Conservation (phyloP, 148 eudicot genomes). For the Agrostemma githago region DNA sequence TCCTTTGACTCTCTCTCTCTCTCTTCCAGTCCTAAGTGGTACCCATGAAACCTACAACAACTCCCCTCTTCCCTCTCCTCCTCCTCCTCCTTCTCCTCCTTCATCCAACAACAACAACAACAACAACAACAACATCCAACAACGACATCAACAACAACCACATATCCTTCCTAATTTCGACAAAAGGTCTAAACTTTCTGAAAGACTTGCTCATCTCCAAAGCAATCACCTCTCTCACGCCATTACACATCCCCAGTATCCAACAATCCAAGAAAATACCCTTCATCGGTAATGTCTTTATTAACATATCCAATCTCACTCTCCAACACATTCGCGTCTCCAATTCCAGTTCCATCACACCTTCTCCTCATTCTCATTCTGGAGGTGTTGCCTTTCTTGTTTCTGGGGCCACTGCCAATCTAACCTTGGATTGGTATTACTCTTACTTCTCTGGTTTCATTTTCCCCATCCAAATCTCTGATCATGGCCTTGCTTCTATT, state of each 20-base stretch:
- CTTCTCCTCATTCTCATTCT: conserved; percentile 49
- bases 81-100: conserved; percentile 12
- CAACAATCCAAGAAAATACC: conserved; percentile 51
- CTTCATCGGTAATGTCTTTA: conserved; percentile 49
- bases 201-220: conserved; percentile 57
- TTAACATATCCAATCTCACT: conserved; percentile 47
- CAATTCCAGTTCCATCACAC: conserved; percentile 36
- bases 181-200: conserved; percentile 60
- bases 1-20: neutral
- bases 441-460: conserved; percentile 52
- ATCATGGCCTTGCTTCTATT: conserved; percentile 68
- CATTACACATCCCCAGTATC: conserved; percentile 55
- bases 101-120: conserved; percentile 10
- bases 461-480: conserved; percentile 44
- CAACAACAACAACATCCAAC: conserved; percentile 26
- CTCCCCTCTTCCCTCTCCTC: conserved; percentile 6
- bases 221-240: conserved; percentile 57
- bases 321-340: conserved; percentile 44
- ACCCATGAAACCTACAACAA: conserved; percentile 13
- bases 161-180: conserved; percentile 51
- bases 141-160: conserved; percentile 20
- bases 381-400: conserved; percentile 50
- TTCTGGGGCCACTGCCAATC: conserved; percentile 55
- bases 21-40: neutral
- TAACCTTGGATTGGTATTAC: conserved; percentile 73